phyloP scores from a whole-genome alignment of 164 flowering plant species.

The Umbellularia californica region DNA sequence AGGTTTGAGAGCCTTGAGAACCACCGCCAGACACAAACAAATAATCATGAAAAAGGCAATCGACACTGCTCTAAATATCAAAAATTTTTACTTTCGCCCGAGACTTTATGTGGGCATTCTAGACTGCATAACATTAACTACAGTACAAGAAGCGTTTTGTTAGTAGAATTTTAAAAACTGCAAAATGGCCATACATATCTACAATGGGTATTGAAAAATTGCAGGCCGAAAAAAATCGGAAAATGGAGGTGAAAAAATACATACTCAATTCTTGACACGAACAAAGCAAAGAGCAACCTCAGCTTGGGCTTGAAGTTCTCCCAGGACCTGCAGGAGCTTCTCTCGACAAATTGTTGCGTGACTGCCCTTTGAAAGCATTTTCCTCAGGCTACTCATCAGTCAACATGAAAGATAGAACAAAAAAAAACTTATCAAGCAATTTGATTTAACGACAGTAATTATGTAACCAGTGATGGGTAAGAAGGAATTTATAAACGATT shows the following conservation, averaged over 20 bases:
- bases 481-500: not conserved
- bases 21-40: too few relatives aligned
- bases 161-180: too few relatives aligned
- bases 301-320: slow-evolving; percentile 92
- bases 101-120: too few relatives aligned
- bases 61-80: too few relatives aligned
- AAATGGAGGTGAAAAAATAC: not conserved
- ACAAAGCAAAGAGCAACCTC: slow-evolving; percentile 94
- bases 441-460: too few relatives aligned
- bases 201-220: not conserved
- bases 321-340: slow-evolving; percentile 70
- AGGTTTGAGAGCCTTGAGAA: too few relatives aligned
- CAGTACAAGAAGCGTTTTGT: too few relatives aligned
- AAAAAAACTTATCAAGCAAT: not conserved
- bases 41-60: too few relatives aligned
- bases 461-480: not conserved
- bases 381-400: slow-evolving; percentile 52
- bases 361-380: slow-evolving; percentile 56
- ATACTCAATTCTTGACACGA: slow-evolving; percentile 57
- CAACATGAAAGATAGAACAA: not conserved
- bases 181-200: not conserved
- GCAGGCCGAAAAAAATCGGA: not conserved
- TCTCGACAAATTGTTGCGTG: slow-evolving; percentile 52
- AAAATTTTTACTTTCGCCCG: too few relatives aligned
- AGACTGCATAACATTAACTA: too few relatives aligned